Evolutionary conservation across 2,329 filamentous ascomycete species (phyloP).

Genomic region (Thyridium curvatum): DNA sequence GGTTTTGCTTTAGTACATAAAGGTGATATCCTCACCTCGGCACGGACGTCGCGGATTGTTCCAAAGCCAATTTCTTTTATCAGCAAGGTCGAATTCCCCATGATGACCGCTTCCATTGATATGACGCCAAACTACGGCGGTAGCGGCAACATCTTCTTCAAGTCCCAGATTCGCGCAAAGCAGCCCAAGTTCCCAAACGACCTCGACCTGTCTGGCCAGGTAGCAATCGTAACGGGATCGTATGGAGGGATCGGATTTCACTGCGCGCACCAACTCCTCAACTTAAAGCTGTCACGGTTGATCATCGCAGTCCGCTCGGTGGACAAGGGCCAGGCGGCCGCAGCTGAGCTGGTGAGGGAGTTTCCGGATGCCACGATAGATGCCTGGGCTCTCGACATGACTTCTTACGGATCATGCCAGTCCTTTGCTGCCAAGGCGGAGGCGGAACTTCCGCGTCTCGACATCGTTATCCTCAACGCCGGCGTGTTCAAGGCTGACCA

Average conservation of each 20-base stretch:
- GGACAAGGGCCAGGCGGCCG: conserved; percentile 17
- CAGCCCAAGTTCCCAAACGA: background rate
- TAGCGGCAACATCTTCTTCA: conserved; percentile 2
- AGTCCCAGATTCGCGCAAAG: conserved; percentile 3
- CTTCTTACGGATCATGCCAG: conserved; percentile 5
- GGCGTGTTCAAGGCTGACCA: conserved; percentile 2
- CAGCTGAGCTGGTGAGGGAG: conserved; percentile 1
- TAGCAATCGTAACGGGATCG: conserved; percentile 24
- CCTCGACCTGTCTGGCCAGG: conserved; percentile 9
- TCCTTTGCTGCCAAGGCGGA: conserved; percentile 2
- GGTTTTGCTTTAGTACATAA: too few relatives aligned
- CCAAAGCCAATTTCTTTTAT: too few relatives aligned
- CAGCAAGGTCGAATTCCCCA: too few relatives aligned
- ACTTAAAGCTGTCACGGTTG: conserved; percentile 20
- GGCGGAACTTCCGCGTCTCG: conserved; percentile 1
- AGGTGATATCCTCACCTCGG: too few relatives aligned
- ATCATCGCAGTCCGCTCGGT: conserved; percentile 25
- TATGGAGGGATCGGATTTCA: conserved; percentile 27
- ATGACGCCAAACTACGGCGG: conserved; percentile 1
- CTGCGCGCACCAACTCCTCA: conserved; percentile 23
- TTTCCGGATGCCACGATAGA: conserved; percentile 15
- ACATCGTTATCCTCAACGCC: conserved; percentile 6
- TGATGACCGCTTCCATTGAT: background rate
- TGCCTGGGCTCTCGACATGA: conserved; percentile 10
- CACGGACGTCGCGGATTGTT: too few relatives aligned